A percentile compares a stretch with the other conserved stretches of the same genome.
Evolutionary conservation across 2,329 filamentous ascomycete genomes (phyloP).

Genomic region (Fusarium sp.): DNA sequence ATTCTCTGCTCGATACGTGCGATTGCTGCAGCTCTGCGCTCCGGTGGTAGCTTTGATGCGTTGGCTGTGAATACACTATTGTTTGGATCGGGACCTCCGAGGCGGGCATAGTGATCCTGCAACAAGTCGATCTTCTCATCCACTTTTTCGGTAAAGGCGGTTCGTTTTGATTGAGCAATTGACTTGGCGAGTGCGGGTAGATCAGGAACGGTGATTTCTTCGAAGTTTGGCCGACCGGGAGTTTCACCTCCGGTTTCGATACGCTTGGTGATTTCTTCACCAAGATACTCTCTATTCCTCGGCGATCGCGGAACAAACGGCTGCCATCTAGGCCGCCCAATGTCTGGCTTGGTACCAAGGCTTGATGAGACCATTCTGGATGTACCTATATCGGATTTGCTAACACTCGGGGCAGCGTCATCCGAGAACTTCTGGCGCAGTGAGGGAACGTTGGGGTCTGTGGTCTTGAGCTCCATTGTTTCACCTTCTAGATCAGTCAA

Average conservation of each 20-base stretch:
- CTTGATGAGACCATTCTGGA: conserved; percentile 28
- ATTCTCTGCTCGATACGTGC: conserved; percentile 67
- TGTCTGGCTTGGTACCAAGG: conserved; percentile 44
- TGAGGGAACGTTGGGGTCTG: conserved; percentile 41
- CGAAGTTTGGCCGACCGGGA: conserved; percentile 38
- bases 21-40: conserved; percentile 65
- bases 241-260: conserved; percentile 49
- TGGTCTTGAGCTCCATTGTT: conserved; percentile 33
- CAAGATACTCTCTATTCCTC: conserved; percentile 54
- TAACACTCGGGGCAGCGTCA: conserved; percentile 39
- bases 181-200: conserved; percentile 47
- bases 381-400: conserved; percentile 31
- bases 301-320: conserved; percentile 58
- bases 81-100: conserved; percentile 56
- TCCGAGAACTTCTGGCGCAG: conserved; percentile 54
- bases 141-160: conserved; percentile 40
- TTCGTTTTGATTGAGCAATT: conserved; percentile 35
- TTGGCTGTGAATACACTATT: conserved; percentile 53
- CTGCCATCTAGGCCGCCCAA: conserved; percentile 56
- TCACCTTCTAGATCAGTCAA: conserved; percentile 36
- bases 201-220: conserved; percentile 45
- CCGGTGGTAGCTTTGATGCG: conserved; percentile 61
- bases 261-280: conserved; percentile 50
- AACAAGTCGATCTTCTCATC: conserved; percentile 59
- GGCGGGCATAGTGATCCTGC: conserved; percentile 59